Evolutionary conservation across 2,329 filamentous ascomycete genomes (phyloP).

Genomic region (Alternaria metachromatica): DNA sequence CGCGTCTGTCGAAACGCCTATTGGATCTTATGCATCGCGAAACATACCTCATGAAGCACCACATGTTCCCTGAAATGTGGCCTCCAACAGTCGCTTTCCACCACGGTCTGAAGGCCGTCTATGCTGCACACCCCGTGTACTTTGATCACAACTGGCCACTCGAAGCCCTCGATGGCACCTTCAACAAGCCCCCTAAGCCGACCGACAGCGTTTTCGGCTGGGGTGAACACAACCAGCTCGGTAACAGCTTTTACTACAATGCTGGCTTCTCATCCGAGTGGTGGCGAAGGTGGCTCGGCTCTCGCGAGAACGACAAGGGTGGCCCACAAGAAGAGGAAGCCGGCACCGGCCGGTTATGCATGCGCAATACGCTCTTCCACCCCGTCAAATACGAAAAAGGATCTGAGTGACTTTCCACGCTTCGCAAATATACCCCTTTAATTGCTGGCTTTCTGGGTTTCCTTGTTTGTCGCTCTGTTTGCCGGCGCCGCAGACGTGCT

Average conservation of each 20-base stretch:
- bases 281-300: slow-evolving; percentile 59
- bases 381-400: slow-evolving; percentile 58
- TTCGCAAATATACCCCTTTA: slow-evolving; percentile 35
- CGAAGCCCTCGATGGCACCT: slow-evolving; percentile 54
- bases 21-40: slow-evolving; percentile 80
- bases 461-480: slow-evolving; percentile 18
- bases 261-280: slow-evolving; percentile 56
- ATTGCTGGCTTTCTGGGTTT: slow-evolving; percentile 23
- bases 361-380: slow-evolving; percentile 55
- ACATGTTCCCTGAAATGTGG: slow-evolving; percentile 80
- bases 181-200: slow-evolving; percentile 56
- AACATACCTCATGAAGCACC: slow-evolving; percentile 73
- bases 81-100: slow-evolving; percentile 75
- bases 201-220: slow-evolving; percentile 58
- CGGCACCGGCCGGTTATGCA: slow-evolving; percentile 57
- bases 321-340: slow-evolving; percentile 51
- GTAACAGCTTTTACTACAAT: slow-evolving; percentile 60
- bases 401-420: slow-evolving; percentile 35
- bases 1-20: slow-evolving; percentile 73
- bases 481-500: slow-evolving; percentile 21
- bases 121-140: slow-evolving; percentile 79
- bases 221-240: slow-evolving; percentile 60
- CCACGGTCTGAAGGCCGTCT: slow-evolving; percentile 80
- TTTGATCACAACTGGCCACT: slow-evolving; percentile 76
- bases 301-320: slow-evolving; percentile 54